Base-by-base conservation (phyloP, 345 rosid species). In the Trapa incisa region DNA sequence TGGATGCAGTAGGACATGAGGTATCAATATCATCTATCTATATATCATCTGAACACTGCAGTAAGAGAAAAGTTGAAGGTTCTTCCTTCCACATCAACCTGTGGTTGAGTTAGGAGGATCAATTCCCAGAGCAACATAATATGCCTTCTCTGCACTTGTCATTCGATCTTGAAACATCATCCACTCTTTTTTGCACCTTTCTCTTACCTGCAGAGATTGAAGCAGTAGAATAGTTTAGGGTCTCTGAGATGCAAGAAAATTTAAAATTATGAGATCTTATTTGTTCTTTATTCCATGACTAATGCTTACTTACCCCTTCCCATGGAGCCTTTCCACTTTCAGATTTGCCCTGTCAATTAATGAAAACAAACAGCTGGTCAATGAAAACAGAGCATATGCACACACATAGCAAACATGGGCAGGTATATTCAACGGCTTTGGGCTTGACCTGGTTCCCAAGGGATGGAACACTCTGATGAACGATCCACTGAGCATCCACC, bases 151-250 rank as follows among this genome's bases (percentile, higher is more conserved):
- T 37, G 98, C 96, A 33, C 61, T 37, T 0, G 71, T 65, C 68
- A 90, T 32, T 54, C 98, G 80, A 37, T 85, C 84, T 61, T 83
- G 91, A 58, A 93, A 90, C 84, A 85, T 86, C 2, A 68, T 65
- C 98, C 98, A 93, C 75, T 93, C 98, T 65, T 70, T 84, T 67
- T 78, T 80, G 75, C 98, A 93, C 75, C 98, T 83, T 71, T 84
- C 87, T 74, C 92, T 85, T 72, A 89, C 98, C 96, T 92, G 80
- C 13, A 42, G 72, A 10, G 62, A 38, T 58, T 13, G n/a, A 39
- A 29, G 56, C 17, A 32, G 10, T 11, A 8, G 13, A 22, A 12
- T 22, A 3, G 29, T 5, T 0, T 1, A n/a, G 29, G 29, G 29
- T 22, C 32, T 5, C 10, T 7, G 16, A 47, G 11, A 22, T 22